Base-by-base conservation (phyloP, 768 basidiomycete genomes). In the Boletus reticuloceps region DNA sequence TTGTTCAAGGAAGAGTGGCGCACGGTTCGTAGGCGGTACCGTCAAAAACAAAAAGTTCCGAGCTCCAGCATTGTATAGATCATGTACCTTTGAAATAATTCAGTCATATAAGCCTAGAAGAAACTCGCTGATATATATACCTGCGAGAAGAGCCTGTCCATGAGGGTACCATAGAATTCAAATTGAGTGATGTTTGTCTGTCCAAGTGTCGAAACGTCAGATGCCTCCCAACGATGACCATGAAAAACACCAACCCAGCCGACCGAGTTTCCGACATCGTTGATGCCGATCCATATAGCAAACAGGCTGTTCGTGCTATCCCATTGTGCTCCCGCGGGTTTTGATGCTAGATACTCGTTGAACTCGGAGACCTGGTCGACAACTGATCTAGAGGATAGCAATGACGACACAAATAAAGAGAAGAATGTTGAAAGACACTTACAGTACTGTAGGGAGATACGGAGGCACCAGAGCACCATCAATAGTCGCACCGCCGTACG, bases 261-360 rank as follows among this genome's bases (percentile, higher is more conserved):
- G 11, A 7, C 31, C 9, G 53, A 63, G 38, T 27, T 55, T 29
- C 60, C 54, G 32, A 88, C 77, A 60, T 88, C 86, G 61, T 88
- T 88, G 59, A 88, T 83, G 1, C 87, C 86, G 53, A 89, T 86
- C 77, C 79, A 88, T n/a, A 87, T 68, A 0, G 81, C 81, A 68
- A 89, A 88, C 45, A 88, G 61, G 50, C 84, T 64, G 61, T 87
- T 82, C 5, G 64, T 59, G 53, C 78, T 77, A 22, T 77, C 76
- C 87, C 86, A 88, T 0, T 79, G 77, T 2, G 81, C 77, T 2
- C 68, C 70, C 9, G 74, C 66, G 1, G 84, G 84, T 64, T 80
- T 82, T 36, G 61, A 70, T 2, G 74, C 80, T 1, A 74, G 77
- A 9, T 74, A 70, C 17, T 56, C 60, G 48, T 86, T 69, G 69